Percentiles rank a stretch among this genome's conserved stretches.
Conservation (phyloP, 2,329 filamentous ascomycete species). For the Simplicillium aogashimaense region DNA sequence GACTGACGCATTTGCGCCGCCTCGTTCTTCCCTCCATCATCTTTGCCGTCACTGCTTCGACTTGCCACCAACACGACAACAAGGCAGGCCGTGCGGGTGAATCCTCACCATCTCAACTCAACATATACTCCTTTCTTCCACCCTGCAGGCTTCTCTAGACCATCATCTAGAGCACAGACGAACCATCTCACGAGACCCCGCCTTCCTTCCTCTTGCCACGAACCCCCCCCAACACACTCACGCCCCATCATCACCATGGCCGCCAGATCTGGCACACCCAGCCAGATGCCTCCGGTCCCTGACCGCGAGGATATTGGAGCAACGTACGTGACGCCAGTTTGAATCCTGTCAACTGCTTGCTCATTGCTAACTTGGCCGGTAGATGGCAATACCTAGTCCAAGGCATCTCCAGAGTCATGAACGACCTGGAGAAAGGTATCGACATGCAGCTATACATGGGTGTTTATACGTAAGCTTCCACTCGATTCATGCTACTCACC, state of each 20-base stretch:
- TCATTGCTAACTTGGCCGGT: constrained; percentile 13
- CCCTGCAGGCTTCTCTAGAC: background rate
- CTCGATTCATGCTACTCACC: background rate
- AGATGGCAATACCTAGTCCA: constrained; percentile 87
- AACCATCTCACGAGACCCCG: constrained; percentile 2
- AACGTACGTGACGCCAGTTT: constrained; percentile 24
- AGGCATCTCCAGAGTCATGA: constrained; percentile 90
- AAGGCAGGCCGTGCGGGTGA: too few species aligned
- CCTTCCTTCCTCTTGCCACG: constrained; percentile 2
- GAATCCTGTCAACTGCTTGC: constrained; percentile 5
- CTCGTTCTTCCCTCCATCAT: too few species aligned
- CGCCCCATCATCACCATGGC: constrained; percentile 16
- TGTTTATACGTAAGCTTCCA: constrained; percentile 64
- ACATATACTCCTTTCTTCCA: background rate
- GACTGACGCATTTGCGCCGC: too few species aligned
- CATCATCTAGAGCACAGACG: background rate
- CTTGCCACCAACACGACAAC: too few species aligned
- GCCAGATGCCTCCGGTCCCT: constrained; percentile 46
- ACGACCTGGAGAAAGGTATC: constrained; percentile 80
- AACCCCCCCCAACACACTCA: constrained; percentile 1
- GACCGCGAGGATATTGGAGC: constrained; percentile 51
- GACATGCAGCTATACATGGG: constrained; percentile 98
- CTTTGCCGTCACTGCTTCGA: too few species aligned
- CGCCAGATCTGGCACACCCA: constrained; percentile 22
- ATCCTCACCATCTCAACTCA: background rate